Evolutionary conservation across 257 asterid genomes (phyloP).

Genomic region (Henckelia pumila): DNA sequence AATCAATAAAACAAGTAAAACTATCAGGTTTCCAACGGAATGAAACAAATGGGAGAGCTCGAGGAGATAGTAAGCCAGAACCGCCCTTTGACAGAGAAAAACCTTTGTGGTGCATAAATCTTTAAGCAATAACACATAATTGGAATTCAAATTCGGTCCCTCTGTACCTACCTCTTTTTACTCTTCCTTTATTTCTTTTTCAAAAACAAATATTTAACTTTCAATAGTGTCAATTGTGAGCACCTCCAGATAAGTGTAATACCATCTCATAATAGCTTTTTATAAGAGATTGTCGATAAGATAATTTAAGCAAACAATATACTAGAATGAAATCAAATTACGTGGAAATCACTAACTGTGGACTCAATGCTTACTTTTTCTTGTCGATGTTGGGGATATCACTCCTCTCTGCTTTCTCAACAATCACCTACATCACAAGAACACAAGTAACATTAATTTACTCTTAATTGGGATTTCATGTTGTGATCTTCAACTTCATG

Average conservation of each 20-base stretch:
- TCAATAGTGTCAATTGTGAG: neutral
- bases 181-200: neutral
- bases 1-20: neutral
- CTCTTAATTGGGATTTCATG: neutral
- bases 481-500: neutral
- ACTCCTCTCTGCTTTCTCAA: slow-evolving; percentile 71
- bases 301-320: neutral
- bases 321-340: neutral
- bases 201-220: neutral
- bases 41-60: neutral
- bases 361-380: slow-evolving; percentile 49
- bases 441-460: slow-evolving; percentile 13
- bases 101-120: neutral
- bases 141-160: neutral
- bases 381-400: slow-evolving; percentile 68
- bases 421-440: slow-evolving; percentile 46
- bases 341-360: slow-evolving; percentile 2
- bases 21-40: neutral
- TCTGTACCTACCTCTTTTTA: neutral
- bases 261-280: neutral
- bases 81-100: neutral
- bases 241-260: neutral
- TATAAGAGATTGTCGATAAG: neutral
- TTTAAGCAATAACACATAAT: too few relatives aligned
- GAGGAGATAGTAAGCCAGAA: neutral